phyloP scores from a whole-genome alignment of 495 filamentous ascomycete species.

The Evansstolkia leycettana region DNA sequence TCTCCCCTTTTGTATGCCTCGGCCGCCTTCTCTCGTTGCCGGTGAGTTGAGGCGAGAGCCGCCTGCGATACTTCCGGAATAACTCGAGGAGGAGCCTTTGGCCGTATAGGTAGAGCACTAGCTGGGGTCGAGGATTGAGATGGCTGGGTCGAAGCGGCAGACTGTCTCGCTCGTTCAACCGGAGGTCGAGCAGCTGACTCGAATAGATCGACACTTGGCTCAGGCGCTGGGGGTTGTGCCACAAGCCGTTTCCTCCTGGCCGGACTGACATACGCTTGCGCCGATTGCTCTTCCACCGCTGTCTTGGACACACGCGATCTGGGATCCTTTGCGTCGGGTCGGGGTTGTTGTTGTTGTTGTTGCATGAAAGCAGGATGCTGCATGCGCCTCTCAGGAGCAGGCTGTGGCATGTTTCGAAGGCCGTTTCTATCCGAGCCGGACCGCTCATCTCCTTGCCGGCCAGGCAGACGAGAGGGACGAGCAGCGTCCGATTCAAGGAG shows the following conservation, averaged over 20 bases:
- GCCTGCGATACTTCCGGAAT: constrained; percentile 57
- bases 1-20: constrained; percentile 90
- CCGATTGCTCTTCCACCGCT: constrained; percentile 65
- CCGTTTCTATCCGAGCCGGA: constrained; percentile 11
- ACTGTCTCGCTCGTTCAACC: constrained; percentile 12
- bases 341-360: constrained; percentile 29
- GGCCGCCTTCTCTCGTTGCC: constrained; percentile 66
- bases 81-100: constrained; percentile 42
- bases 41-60: constrained; percentile 58
- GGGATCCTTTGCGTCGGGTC: constrained; percentile 32
- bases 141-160: constrained; percentile 17
- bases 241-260: constrained; percentile 63
- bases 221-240: constrained; percentile 25
- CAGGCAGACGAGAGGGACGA: constrained; percentile 21
- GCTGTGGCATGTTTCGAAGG: constrained; percentile 35
- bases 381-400: constrained; percentile 12
- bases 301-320: constrained; percentile 53
- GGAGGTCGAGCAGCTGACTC: constrained; percentile 30
- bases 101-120: constrained; percentile 29
- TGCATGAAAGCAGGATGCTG: constrained; percentile 26
- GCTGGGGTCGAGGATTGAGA: constrained; percentile 13
- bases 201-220: constrained; percentile 46
- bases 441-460: constrained; percentile 17
- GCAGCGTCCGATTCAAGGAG: constrained; percentile 63
- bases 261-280: constrained; percentile 82